phyloP scores from a whole-genome alignment of 1,284 basidiomycete genomes.

The Malassezia cuniculi region DNA sequence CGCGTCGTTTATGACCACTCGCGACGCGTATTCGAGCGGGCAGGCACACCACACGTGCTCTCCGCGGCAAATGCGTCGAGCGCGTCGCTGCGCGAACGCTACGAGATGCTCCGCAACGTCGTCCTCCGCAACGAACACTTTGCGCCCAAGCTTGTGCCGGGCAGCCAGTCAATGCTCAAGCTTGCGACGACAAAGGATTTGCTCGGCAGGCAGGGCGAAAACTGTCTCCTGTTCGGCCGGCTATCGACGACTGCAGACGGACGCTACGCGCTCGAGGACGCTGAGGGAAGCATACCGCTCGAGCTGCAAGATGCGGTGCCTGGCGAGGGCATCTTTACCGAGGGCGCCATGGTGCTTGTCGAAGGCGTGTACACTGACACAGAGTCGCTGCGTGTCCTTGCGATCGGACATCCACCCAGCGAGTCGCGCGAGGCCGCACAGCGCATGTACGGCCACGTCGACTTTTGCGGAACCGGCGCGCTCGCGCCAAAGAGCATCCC shows the following conservation, averaged over 20 bases:
- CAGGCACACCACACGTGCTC: constrained; percentile 15
- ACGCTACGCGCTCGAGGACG: constrained; percentile 76
- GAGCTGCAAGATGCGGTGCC: constrained; percentile 73
- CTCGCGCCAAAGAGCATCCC: constrained; percentile 54
- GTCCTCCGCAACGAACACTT: constrained; percentile 43
- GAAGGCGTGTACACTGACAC: constrained; percentile 95
- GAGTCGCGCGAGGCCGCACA: constrained; percentile 27
- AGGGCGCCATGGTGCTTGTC: constrained; percentile 84
- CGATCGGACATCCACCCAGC: constrained; percentile 82
- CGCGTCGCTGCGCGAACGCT: constrained; percentile 24
- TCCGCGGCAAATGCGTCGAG: constrained; percentile 22
- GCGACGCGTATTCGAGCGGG: constrained; percentile 70
- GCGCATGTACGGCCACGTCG: constrained; percentile 16
- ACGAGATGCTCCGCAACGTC: constrained; percentile 28
- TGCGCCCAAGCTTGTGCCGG: constrained; percentile 31
- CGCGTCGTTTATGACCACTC: constrained; percentile 74
- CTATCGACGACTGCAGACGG: constrained; percentile 79
- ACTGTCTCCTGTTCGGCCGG: constrained; percentile 89
- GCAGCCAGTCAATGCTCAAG: constrained; percentile 45
- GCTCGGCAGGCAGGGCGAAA: constrained; percentile 73
- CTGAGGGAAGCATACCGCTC: constrained; percentile 76
- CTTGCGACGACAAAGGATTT: constrained; percentile 92
- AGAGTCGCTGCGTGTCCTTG: constrained; percentile 71
- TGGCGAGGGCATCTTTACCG: constrained; percentile 89
- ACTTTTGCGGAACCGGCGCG: constrained; percentile 61